A percentile compares a stretch with the other conserved stretches of the same genome.
These are phyloP conservation scores for Plantago ovata DNA, from an alignment of 257 asterid species.

Conservation along the genomic window DNA sequence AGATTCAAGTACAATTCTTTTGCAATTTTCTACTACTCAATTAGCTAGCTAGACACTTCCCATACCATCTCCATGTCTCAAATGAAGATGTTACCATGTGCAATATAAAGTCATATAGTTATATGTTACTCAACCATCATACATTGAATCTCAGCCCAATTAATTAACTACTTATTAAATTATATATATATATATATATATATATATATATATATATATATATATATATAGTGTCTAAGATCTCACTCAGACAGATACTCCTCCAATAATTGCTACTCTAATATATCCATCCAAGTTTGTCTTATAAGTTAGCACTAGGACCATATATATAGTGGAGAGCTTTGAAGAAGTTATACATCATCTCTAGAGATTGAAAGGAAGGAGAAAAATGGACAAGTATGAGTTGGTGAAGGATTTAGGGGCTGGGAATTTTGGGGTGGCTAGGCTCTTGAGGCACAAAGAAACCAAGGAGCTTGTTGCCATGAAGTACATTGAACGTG, in stretches of 20 bases:
- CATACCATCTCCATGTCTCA: neutral
- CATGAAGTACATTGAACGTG: slow-evolving; percentile 73
- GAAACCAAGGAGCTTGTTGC: slow-evolving; percentile 78
- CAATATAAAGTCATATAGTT: neutral
- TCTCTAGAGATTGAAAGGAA: neutral
- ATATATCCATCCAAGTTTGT: neutral
- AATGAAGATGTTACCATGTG: neutral
- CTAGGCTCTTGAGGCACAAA: slow-evolving; percentile 67
- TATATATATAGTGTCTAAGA: too few relatives aligned
- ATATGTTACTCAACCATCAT: neutral
- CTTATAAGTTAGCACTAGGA: neutral
- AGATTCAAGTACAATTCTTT: too few relatives aligned
- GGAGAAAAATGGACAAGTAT: slow-evolving; percentile 48
- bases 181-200: too few relatives aligned
- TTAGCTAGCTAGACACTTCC: neutral
- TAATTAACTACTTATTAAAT: neutral
- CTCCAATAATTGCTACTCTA: slow-evolving; percentile 1
- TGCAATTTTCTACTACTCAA: too few relatives aligned
- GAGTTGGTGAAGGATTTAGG: slow-evolving; percentile 73
- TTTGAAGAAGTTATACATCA: neutral
- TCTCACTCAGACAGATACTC: neutral
- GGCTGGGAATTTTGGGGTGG: slow-evolving; percentile 80
- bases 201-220: too few relatives aligned
- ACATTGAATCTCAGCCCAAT: slow-evolving; percentile 11
- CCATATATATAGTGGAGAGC: neutral